Percentiles rank a stretch among this genome's conserved stretches.
Evolutionary conservation across 1,284 basidiomycete genomes (phyloP).

Genomic region (Fomitiporia mediterranea): DNA sequence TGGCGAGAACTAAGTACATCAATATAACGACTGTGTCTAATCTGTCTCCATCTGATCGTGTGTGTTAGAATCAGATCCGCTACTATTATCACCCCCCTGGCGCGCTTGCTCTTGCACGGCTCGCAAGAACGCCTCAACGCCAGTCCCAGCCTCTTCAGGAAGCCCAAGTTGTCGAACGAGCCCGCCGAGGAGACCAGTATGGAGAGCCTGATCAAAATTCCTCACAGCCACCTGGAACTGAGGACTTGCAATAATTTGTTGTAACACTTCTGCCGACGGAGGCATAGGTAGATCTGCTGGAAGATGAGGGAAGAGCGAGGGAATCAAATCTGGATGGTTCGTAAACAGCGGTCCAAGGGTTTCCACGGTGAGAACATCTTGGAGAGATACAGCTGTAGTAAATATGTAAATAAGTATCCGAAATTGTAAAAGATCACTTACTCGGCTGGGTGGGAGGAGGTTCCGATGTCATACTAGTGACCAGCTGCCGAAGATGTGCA

Average conservation of each 20-base stretch:
- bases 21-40: too few relatives aligned
- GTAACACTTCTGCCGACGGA: slow-evolving; percentile 59
- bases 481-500: slow-evolving; percentile 42
- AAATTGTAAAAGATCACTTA: slow-evolving; percentile 17
- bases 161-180: slow-evolving; percentile 71
- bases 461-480: slow-evolving; percentile 26
- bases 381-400: slow-evolving; percentile 53
- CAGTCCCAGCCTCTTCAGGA: slow-evolving; percentile 71
- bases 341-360: slow-evolving; percentile 65
- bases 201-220: slow-evolving; percentile 70
- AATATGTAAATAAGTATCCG: slow-evolving; percentile 11
- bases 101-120: slow-evolving; percentile 73
- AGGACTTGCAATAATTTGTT: slow-evolving; percentile 48
- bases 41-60: slow-evolving; percentile 21
- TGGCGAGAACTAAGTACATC: too few relatives aligned
- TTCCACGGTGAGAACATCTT: slow-evolving; percentile 68
- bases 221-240: slow-evolving; percentile 59
- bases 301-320: slow-evolving; percentile 69
- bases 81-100: slow-evolving; percentile 36
- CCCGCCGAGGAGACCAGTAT: slow-evolving; percentile 67
- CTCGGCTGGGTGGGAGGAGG: slow-evolving; percentile 20
- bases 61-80: slow-evolving; percentile 21
- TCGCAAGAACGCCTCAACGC: slow-evolving; percentile 65
- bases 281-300: slow-evolving; percentile 65
- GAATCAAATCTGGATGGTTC: slow-evolving; percentile 59